A percentile compares a stretch with the other conserved stretches of the same genome.
Conservation (phyloP, 768 basidiomycete species). For the Pholiota microspora region DNA sequence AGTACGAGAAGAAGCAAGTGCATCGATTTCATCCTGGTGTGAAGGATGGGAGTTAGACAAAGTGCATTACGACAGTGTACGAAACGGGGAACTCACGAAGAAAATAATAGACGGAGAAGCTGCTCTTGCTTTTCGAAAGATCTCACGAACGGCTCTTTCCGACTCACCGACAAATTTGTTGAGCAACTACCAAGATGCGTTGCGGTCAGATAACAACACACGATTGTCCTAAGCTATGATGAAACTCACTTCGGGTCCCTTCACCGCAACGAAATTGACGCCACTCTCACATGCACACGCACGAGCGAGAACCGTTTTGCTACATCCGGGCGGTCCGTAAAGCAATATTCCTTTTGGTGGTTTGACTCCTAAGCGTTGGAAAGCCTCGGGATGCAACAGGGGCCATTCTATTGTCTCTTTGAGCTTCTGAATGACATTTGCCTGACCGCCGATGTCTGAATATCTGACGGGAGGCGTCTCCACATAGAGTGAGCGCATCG, state of each 20-base stretch:
- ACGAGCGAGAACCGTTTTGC: slow-evolving; percentile 90
- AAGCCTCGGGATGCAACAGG: slow-evolving; percentile 79
- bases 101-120: slow-evolving; percentile 96
- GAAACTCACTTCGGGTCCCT: slow-evolving; percentile 85
- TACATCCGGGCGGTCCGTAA: slow-evolving; percentile 97
- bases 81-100: slow-evolving; percentile 60
- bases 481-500: slow-evolving; percentile 90
- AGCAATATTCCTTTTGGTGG: slow-evolving; percentile 89
- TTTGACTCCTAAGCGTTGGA: slow-evolving; percentile 80
- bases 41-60: background rate
- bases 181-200: slow-evolving; percentile 59
- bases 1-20: slow-evolving; percentile 77
- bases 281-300: slow-evolving; percentile 93
- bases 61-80: background rate
- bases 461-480: slow-evolving; percentile 83
- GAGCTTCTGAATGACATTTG: slow-evolving; percentile 76
- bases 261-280: slow-evolving; percentile 94
- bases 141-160: slow-evolving; percentile 90
- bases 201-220: background rate
- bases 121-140: slow-evolving; percentile 92
- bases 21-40: slow-evolving; percentile 92
- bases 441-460: slow-evolving; percentile 89
- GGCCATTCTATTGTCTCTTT: slow-evolving; percentile 97
- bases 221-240: background rate
- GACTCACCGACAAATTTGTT: slow-evolving; percentile 99